Evolutionary conservation across 305 asterid species (phyloP).

Genomic region (Plantago coronopus): DNA sequence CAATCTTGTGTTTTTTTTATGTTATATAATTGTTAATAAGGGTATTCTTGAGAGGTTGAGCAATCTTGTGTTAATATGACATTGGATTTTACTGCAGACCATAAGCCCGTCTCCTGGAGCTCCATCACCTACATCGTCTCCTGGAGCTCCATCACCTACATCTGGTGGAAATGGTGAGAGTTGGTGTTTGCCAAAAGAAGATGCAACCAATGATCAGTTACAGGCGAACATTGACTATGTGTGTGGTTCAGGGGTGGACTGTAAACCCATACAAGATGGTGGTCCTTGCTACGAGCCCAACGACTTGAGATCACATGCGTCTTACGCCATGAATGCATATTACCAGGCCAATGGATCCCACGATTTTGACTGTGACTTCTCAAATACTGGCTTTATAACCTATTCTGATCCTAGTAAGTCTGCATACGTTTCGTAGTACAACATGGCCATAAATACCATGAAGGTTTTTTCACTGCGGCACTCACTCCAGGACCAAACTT

Average conservation of each 20-base stretch:
- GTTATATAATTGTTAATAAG: too few species aligned
- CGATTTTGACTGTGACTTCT: slow-evolving; percentile 31
- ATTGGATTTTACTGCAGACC: too few species aligned
- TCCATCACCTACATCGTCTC: slow-evolving; percentile 16
- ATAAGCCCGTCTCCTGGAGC: slow-evolving; percentile 15
- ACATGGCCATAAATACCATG: neutral
- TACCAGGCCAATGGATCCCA: slow-evolving; percentile 36
- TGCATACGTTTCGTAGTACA: neutral
- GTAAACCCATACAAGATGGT: slow-evolving; percentile 37
- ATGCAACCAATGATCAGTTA: slow-evolving; percentile 30
- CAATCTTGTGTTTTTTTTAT: too few species aligned
- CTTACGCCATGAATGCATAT: slow-evolving; percentile 53
- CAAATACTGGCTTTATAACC: slow-evolving; percentile 22
- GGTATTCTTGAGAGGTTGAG: too few species aligned
- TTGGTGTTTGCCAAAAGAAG: slow-evolving; percentile 38
- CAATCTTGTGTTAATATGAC: too few species aligned
- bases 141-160: slow-evolving; percentile 20
- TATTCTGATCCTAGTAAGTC: slow-evolving; percentile 43
- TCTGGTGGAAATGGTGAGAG: slow-evolving; percentile 11
- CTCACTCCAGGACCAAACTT: too few species aligned
- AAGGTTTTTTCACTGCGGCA: too few species aligned
- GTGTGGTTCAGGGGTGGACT: slow-evolving; percentile 40
- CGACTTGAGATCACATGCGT: slow-evolving; percentile 34
- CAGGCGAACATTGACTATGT: slow-evolving; percentile 47
- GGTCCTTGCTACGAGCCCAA: slow-evolving; percentile 42